A percentile compares a stretch with the other conserved stretches of the same genome.
Conservation (phyloP, 83 land plant species). For the Isoetes engelmannii region DNA sequence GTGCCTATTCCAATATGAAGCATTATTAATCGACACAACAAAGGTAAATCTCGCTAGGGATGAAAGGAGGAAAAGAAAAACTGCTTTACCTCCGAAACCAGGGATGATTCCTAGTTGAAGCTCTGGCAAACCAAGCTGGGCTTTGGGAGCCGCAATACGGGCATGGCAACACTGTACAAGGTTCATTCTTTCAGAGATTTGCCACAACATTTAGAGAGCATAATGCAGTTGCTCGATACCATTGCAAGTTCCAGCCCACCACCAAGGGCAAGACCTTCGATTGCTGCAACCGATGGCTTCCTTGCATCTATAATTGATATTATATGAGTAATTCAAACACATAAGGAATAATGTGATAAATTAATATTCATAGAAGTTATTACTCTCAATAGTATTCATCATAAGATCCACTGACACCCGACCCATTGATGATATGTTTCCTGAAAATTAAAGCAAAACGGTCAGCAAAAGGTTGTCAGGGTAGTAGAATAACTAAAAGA, state of each 20-base stretch:
- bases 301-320: slow-evolving; percentile 47
- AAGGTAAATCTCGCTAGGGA: not conserved
- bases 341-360: not conserved
- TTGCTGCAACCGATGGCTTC: slow-evolving; percentile 97
- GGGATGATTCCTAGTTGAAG: slow-evolving; percentile 48
- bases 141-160: slow-evolving; percentile 32
- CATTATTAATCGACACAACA: not conserved
- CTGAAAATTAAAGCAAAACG: slow-evolving; percentile 21
- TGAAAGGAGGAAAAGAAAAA: not conserved
- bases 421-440: slow-evolving; percentile 38
- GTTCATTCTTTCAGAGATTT: too few species aligned
- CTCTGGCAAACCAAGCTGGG: slow-evolving; percentile 43
- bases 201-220: too few species aligned
- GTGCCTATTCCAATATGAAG: not conserved
- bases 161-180: slow-evolving; percentile 44
- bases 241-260: slow-evolving; percentile 97
- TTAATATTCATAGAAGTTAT: not conserved
- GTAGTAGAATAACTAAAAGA: not conserved
- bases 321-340: not conserved
- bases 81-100: slow-evolving; percentile 39
- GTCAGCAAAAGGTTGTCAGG: not conserved
- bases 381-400: slow-evolving; percentile 68
- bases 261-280: slow-evolving; percentile 94
- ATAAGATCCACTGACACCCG: slow-evolving; percentile 49
- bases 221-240: slow-evolving; percentile 36